Conservation (phyloP, 176 grass and related monocot genomes). For the Triticum turgidum region DNA sequence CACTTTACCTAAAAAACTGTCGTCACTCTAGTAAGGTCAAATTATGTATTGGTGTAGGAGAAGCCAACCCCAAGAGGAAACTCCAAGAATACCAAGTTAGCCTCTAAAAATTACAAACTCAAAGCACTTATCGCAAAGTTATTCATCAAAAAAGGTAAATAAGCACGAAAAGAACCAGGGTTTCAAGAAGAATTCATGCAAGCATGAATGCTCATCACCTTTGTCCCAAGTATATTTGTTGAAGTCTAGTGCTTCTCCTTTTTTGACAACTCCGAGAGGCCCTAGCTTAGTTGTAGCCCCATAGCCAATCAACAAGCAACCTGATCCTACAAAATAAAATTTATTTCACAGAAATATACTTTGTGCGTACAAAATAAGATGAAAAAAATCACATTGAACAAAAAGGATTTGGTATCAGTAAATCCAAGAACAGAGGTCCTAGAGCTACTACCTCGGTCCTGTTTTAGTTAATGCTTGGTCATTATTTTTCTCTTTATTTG, state of each 20-base stretch:
- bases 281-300: conserved; percentile 71
- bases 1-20: conserved; percentile 63
- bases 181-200: background rate
- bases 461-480: background rate
- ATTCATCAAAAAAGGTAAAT: background rate
- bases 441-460: background rate
- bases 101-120: conserved; percentile 47
- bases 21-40: conserved; percentile 56
- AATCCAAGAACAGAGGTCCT: background rate
- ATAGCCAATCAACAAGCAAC: conserved; percentile 87
- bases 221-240: conserved; percentile 82
- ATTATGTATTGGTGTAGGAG: conserved; percentile 78
- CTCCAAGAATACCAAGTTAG: conserved; percentile 84
- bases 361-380: background rate
- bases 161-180: background rate
- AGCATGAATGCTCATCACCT: conserved; percentile 35
- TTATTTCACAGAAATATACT: background rate
- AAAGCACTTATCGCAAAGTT: background rate
- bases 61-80: conserved; percentile 78
- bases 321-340: conserved; percentile 44
- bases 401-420: background rate
- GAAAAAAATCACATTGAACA: background rate
- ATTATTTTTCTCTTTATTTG: background rate
- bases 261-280: conserved; percentile 56
- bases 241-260: conserved; percentile 51